phyloP scores from a whole-genome alignment of 495 filamentous ascomycete genomes.

The Pseudomonodictys pantanalensis region DNA sequence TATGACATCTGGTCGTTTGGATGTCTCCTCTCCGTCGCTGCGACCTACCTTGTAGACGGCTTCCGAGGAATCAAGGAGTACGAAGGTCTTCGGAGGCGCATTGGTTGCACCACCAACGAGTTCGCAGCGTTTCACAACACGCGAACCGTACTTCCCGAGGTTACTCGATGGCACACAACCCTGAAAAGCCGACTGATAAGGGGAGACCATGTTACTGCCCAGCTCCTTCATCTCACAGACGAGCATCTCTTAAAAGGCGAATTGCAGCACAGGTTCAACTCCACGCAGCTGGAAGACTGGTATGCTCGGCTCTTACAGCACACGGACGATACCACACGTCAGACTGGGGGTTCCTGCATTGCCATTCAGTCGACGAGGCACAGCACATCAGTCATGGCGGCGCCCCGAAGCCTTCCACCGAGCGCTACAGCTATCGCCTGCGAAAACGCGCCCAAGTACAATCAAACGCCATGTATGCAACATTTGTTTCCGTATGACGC shows the following conservation, averaged over 20 bases:
- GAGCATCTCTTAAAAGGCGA: slow-evolving; percentile 3
- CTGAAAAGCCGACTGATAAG: neutral
- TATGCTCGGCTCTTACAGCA: too few species aligned
- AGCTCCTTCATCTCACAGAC: neutral
- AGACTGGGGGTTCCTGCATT: too few species aligned
- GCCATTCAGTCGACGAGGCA: too few species aligned
- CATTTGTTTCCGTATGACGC: too few species aligned
- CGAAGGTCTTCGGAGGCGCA: neutral
- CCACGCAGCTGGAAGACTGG: slow-evolving; percentile 6
- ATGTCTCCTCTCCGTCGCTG: slow-evolving; percentile 39
- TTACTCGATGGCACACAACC: neutral
- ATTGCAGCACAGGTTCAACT: neutral
- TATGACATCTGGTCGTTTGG: slow-evolving; percentile 47
- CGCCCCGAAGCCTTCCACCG: too few species aligned
- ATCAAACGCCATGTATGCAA: too few species aligned
- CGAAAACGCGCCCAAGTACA: too few species aligned
- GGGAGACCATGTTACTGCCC: neutral
- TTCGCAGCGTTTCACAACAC: slow-evolving; percentile 4
- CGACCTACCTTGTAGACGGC: neutral
- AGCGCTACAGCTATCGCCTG: too few species aligned
- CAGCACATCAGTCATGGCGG: too few species aligned
- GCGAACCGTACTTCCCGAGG: neutral
- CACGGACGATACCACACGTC: too few species aligned
- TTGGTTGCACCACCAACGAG: neutral
- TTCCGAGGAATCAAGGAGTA: slow-evolving; percentile 2